A percentile compares a stretch with the other conserved stretches of the same genome.
These are phyloP conservation scores for Aureobasidium zeae DNA, from an alignment of 2,329 filamentous ascomycete genomes.

Conservation along the genomic window DNA sequence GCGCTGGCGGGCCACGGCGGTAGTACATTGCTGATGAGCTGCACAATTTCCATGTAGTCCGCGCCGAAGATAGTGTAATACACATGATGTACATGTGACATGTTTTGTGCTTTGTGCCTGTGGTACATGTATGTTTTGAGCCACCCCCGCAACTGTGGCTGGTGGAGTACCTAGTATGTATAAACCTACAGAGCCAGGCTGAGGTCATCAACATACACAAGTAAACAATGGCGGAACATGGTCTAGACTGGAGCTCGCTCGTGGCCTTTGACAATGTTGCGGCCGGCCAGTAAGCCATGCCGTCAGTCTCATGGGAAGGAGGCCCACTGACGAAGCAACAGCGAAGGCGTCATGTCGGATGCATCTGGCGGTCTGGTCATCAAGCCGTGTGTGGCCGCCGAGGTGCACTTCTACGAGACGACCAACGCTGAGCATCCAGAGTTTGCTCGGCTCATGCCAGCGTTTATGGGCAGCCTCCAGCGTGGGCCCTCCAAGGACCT, in stretches of 20 bases:
- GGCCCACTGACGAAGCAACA: constrained; percentile 34
- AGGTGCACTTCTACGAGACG: constrained; percentile 84
- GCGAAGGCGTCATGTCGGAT: constrained; percentile 84
- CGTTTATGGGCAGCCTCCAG: constrained; percentile 69
- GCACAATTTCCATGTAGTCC: too few relatives aligned
- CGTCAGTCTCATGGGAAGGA: too few relatives aligned
- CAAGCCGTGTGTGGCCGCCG: constrained; percentile 80
- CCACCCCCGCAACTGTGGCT: background rate
- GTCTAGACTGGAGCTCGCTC: constrained; percentile 53
- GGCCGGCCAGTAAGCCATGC: constrained; percentile 70
- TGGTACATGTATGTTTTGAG: too few relatives aligned
- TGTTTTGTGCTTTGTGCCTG: too few relatives aligned
- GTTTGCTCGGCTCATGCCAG: constrained; percentile 73
- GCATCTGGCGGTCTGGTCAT: constrained; percentile 76
- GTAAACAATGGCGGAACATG: constrained; percentile 25
- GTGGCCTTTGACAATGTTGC: constrained; percentile 66
- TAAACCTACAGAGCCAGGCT: background rate
- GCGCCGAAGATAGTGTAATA: too few relatives aligned
- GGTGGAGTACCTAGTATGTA: background rate
- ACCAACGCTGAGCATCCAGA: constrained; percentile 56
- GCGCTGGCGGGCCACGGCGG: too few relatives aligned
- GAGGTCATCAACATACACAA: too few relatives aligned
- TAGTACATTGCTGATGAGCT: too few relatives aligned
- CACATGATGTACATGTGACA: too few relatives aligned
- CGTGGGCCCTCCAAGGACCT: constrained; percentile 40